phyloP scores from a whole-genome alignment of 345 rosid genomes.

The Euphorbia lathyris region DNA sequence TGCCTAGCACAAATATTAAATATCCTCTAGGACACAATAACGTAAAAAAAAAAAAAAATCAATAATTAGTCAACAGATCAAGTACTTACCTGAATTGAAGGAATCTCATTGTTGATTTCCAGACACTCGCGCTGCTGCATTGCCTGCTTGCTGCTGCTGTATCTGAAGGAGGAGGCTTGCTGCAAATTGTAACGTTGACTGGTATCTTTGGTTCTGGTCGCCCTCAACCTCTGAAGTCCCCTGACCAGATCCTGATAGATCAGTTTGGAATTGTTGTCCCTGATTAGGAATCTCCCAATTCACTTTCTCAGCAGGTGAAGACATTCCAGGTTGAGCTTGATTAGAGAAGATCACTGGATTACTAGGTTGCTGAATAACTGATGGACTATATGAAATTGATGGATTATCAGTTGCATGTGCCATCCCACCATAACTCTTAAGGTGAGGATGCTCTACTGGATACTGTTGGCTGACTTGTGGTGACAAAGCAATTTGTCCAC shows the following conservation, averaged over 20 bases:
- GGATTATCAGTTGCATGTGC: conserved; percentile 45
- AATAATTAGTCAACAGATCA: background rate
- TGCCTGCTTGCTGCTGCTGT: conserved; percentile 55
- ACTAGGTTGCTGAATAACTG: conserved; percentile 40
- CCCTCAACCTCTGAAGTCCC: conserved; percentile 51
- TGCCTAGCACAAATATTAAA: background rate
- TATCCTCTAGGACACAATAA: background rate
- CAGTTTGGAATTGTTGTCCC: conserved; percentile 49
- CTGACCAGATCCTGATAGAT: conserved; percentile 46
- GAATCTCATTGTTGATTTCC: conserved; percentile 32
- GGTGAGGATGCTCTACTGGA: conserved; percentile 49
- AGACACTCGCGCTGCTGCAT: conserved; percentile 19
- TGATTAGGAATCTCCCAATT: conserved; percentile 49
- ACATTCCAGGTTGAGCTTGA: conserved; percentile 53
- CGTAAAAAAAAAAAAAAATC: background rate
- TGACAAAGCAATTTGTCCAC: conserved; percentile 51
- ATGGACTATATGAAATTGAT: conserved; percentile 35
- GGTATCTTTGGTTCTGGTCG: conserved; percentile 87
- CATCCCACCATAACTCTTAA: conserved; percentile 42
- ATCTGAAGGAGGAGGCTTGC: conserved; percentile 88
- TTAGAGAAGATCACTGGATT: conserved; percentile 34
- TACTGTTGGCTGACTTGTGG: conserved; percentile 54
- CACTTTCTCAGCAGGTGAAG: conserved; percentile 35
- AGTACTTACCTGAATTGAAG: conserved; percentile 17
- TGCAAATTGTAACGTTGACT: conserved; percentile 88